These are phyloP conservation scores for Candida morakotiae DNA, from an alignment of 805 yeast species.

Conservation along the genomic window DNA sequence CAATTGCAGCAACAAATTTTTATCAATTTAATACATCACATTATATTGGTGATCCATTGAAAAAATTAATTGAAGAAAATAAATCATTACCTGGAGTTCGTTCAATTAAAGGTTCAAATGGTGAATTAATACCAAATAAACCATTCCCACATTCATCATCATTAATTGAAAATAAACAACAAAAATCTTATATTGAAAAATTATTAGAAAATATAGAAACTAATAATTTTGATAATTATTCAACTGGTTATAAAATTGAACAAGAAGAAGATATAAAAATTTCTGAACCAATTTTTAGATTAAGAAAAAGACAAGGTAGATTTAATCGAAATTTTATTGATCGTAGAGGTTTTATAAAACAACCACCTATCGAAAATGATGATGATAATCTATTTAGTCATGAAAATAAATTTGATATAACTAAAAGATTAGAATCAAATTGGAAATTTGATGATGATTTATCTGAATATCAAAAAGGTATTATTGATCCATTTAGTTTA, in stretches of 20 bases:
- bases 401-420: conserved; percentile 37
- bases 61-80: conserved; percentile 42
- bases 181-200: conserved; percentile 35
- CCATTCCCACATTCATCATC: conserved; percentile 48
- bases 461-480: conserved; percentile 33
- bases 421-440: conserved; percentile 51
- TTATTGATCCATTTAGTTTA: conserved; percentile 50
- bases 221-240: conserved; percentile 37
- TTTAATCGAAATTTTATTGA: conserved; percentile 69
- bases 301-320: conserved; percentile 76
- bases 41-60: conserved; percentile 39
- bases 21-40: conserved; percentile 64
- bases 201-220: conserved; percentile 36
- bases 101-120: conserved; percentile 47
- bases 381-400: conserved; percentile 13
- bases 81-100: conserved; percentile 43
- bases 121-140: conserved; percentile 45
- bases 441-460: conserved; percentile 67
- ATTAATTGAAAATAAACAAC: conserved; percentile 25
- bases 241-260: conserved; percentile 28
- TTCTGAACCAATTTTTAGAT: conserved; percentile 52
- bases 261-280: conserved; percentile 23
- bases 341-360: conserved; percentile 51
- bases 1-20: conserved; percentile 62
- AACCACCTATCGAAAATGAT: conserved; percentile 39